Conservation (phyloP, 108 stramenopile genomes). For the Aureococcus anophagefferens region DNA sequence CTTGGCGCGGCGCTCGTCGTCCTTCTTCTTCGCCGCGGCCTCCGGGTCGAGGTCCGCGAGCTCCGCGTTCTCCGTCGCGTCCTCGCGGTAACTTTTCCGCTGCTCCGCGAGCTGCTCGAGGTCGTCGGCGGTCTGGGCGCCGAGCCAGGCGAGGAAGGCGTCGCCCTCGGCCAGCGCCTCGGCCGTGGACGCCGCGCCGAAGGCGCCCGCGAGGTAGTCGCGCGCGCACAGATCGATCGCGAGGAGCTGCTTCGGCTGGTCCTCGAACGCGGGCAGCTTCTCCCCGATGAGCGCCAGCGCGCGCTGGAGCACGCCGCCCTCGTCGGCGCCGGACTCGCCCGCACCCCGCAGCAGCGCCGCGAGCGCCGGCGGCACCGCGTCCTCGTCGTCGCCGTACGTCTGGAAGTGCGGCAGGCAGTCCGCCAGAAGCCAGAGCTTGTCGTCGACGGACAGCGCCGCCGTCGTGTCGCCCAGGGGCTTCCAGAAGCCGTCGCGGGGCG, state of each 20-base stretch:
- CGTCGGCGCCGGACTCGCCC: not conserved
- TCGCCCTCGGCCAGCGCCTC: not conserved
- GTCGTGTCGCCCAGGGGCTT: conserved; percentile 24
- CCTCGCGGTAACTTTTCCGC: not conserved
- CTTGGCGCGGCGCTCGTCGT: not conserved
- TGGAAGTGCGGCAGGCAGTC: not conserved
- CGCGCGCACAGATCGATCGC: not conserved
- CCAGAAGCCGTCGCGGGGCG: conserved; percentile 18
- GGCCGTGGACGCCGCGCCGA: not conserved
- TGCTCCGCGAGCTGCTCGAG: not conserved
- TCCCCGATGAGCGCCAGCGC: not conserved
- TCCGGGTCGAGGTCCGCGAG: not conserved
- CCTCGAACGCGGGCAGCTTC: not conserved
- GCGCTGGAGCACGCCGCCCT: not conserved
- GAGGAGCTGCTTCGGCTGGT: not conserved
- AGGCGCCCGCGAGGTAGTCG: not conserved
- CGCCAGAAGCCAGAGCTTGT: not conserved
- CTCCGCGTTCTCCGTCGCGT: not conserved
- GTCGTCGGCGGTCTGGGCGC: too few species aligned
- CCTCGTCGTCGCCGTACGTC: not conserved
- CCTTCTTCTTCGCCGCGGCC: not conserved
- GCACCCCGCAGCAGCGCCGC: not conserved
- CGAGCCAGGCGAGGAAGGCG: not conserved
- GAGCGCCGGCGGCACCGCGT: not conserved
- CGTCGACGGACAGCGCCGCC: not conserved